Base-by-base conservation (phyloP, 331 rosid genomes). In the Dryas integrifolia region DNA sequence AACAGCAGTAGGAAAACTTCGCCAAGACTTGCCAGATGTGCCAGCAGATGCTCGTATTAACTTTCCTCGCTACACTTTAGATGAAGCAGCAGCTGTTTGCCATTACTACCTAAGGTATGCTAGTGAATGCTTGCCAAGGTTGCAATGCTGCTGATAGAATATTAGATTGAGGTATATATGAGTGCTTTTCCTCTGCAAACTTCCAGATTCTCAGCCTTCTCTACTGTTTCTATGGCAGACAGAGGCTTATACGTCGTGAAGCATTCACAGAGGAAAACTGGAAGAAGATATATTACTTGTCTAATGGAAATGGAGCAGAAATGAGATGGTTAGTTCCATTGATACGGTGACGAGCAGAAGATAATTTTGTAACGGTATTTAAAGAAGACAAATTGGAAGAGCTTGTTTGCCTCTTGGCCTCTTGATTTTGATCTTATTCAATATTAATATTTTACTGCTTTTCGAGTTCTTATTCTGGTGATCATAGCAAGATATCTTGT, bases 261-360 rank as follows among this genome's bases (percentile, higher is more conserved):
- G 87, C 74, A 63, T 91, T 91, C 87, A 77, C 97, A 5, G 96
- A 94, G 58, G 93, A 91, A 39, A 88, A 73, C 61, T 94, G 98
- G 96, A 91, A 88, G 86, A 94, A 86, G 76, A 46, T 94, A 68
- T 88, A 91, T 80, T 91, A 83, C 81, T 79, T 94, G 73, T 75
- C 92, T 35, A 89, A 89, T 72, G 97, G 97, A 80, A 94, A 94
- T 81, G 98, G 98, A 77, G 70, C 92, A 62, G 98, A 94, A 82
- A 86, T 94, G 81, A 88, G 98, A 82, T 85, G 89, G 63, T 76
- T 92, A 71, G 77, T 74, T 72, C 96, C 67, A 4, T 41, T 62
- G 67, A 62, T 62, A 91, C 81, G 80, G 72, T 83, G 80, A 86
- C 69, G 24, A 40, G 69, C 80, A 56, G 35, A 76, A 45, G 38